These are phyloP conservation scores for Pseudocercospora vitis DNA, from an alignment of 2,329 filamentous ascomycete genomes.

Conservation along the genomic window DNA sequence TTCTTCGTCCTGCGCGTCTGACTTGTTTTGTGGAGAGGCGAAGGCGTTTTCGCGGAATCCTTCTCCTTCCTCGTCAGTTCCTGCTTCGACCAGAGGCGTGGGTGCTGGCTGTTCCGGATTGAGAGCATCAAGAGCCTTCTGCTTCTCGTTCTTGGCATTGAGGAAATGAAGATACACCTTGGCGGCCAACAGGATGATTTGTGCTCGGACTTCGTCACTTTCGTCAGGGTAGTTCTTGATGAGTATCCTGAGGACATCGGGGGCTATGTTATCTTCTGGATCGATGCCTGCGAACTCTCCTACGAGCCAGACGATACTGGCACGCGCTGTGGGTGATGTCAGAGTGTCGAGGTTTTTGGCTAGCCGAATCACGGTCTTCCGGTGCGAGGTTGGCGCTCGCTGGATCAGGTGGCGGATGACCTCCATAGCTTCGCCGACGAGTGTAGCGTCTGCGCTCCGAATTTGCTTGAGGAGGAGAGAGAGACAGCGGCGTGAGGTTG, in stretches of 20 bases:
- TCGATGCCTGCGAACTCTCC: conserved; percentile 86
- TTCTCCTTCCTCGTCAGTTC: conserved; percentile 29
- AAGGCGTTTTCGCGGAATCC: conserved; percentile 29
- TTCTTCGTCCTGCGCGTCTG: conserved; percentile 29
- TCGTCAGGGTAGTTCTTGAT: conserved; percentile 82
- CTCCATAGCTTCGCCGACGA: conserved; percentile 90
- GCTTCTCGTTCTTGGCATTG: conserved; percentile 56
- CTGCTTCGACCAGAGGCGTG: conserved; percentile 29
- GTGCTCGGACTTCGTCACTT: conserved; percentile 80
- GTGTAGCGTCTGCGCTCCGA: conserved; percentile 78
- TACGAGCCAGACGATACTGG: conserved; percentile 95
- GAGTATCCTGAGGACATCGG: conserved; percentile 86
- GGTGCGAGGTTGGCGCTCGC: conserved; percentile 77
- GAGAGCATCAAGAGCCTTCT: conserved; percentile 33
- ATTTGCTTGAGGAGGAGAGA: conserved; percentile 82
- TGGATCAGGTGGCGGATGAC: conserved; percentile 96
- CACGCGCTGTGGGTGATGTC: conserved; percentile 81
- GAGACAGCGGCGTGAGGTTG: conserved; percentile 75
- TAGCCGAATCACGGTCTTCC: conserved; percentile 80
- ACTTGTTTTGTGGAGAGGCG: conserved; percentile 27
- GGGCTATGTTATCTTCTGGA: conserved; percentile 78
- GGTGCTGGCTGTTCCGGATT: conserved; percentile 19
- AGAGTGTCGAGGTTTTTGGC: conserved; percentile 90
- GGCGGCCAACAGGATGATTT: conserved; percentile 89
- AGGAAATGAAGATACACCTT: conserved; percentile 93